phyloP scores from a whole-genome alignment of 1,284 basidiomycete species.

The Ceratobasidium sp. region DNA sequence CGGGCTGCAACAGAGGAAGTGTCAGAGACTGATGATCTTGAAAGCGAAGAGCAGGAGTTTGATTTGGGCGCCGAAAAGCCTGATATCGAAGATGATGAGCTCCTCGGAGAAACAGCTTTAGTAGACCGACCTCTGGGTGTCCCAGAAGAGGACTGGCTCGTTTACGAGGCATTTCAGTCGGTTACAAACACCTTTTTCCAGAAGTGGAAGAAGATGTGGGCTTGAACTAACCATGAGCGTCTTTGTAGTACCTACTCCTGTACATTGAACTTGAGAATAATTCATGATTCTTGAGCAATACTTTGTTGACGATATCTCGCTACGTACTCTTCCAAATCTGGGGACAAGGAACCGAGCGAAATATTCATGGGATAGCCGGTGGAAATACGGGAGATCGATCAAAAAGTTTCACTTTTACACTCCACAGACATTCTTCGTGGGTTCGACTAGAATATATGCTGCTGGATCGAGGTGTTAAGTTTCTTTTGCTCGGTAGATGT shows the following conservation, averaged over 20 bases:
- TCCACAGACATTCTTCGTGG: too few relatives aligned
- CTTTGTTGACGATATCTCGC: too few relatives aligned
- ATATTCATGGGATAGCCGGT: too few relatives aligned
- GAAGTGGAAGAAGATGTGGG: constrained; percentile 68
- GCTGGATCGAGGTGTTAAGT: too few relatives aligned
- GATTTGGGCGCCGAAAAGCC: constrained; percentile 52
- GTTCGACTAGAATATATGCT: too few relatives aligned
- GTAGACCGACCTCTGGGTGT: constrained; percentile 58
- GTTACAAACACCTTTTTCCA: constrained; percentile 67
- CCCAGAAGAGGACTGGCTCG: constrained; percentile 66
- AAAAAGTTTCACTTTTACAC: too few relatives aligned
- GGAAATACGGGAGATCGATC: too few relatives aligned
- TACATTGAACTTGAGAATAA: constrained; percentile 18
- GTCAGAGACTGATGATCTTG: constrained; percentile 51
- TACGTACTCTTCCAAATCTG: too few relatives aligned
- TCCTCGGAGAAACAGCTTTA: constrained; percentile 53
- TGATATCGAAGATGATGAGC: constrained; percentile 59
- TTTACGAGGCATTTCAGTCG: constrained; percentile 66
- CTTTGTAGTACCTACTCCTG: neutral
- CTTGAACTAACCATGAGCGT: constrained; percentile 52
- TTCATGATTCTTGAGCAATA: constrained; percentile 27
- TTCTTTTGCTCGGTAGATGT: too few relatives aligned
- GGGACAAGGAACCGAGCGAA: too few relatives aligned
- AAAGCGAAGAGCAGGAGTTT: constrained; percentile 48
- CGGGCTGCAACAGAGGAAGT: constrained; percentile 9